Percentiles rank a stretch among this genome's conserved stretches.
phyloP scores from a whole-genome alignment of 2,329 filamentous ascomycete genomes.

The Setomelanomma holmii region DNA sequence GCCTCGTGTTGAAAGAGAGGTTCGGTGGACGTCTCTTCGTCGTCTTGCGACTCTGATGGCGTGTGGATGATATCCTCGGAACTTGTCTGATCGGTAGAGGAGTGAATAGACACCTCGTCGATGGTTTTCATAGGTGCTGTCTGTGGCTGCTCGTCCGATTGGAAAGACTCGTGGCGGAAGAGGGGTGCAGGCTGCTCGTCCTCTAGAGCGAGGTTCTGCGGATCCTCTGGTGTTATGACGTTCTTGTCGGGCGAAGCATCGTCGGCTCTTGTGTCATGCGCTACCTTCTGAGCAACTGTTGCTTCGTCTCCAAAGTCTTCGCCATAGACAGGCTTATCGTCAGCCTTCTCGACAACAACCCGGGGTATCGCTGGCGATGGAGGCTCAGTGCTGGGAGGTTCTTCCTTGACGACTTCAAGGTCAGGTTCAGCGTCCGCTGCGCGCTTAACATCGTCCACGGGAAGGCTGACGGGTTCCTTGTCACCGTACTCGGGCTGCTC shows the following conservation, averaged over 20 bases:
- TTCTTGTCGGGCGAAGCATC: conserved; percentile 47
- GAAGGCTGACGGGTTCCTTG: conserved; percentile 15
- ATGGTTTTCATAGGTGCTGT: conserved; percentile 19
- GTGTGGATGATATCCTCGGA: conserved; percentile 24
- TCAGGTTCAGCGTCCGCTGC: conserved; percentile 32
- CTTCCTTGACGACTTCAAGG: conserved; percentile 18
- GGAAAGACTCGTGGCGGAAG: conserved; percentile 41
- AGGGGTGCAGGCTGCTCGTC: conserved; percentile 39
- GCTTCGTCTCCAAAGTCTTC: conserved; percentile 47
- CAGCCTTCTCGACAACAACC: conserved; percentile 46
- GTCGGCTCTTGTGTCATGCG: conserved; percentile 38
- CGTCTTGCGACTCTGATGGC: conserved; percentile 17
- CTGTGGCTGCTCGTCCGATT: conserved; percentile 9
- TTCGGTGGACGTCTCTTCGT: conserved; percentile 16
- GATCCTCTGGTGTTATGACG: conserved; percentile 29
- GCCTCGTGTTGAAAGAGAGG: conserved; percentile 25
- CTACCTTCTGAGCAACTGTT: conserved; percentile 42
- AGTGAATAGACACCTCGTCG: conserved; percentile 24
- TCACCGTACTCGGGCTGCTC: conserved; percentile 27
- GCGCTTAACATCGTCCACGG: conserved; percentile 21
- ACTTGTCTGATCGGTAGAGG: conserved; percentile 29
- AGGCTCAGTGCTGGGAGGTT: conserved; percentile 18
- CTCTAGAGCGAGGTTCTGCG: conserved; percentile 10
- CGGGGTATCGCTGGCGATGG: conserved; percentile 25
- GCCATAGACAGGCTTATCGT: conserved; percentile 41